phyloP scores from a whole-genome alignment of 768 basidiomycete species.

The Hericium coralloides region DNA sequence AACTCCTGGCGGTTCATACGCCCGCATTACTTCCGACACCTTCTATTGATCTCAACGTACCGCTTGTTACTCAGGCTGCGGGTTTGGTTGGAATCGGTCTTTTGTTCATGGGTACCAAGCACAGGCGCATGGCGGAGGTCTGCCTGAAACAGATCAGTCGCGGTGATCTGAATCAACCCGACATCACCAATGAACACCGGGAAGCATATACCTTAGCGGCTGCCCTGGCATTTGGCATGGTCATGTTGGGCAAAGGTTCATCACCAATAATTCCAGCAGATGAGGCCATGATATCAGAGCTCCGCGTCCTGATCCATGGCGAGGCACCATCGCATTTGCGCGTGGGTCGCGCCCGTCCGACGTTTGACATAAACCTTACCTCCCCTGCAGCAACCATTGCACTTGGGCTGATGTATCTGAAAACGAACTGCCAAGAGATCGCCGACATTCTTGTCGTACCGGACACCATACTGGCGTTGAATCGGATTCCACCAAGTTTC shows the following conservation, averaged over 20 bases:
- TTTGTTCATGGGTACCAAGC: slow-evolving; percentile 80
- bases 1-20: slow-evolving; percentile 86
- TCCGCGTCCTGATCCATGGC: slow-evolving; percentile 73
- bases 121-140: slow-evolving; percentile 89
- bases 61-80: slow-evolving; percentile 83
- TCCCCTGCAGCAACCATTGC: slow-evolving; percentile 89
- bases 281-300: slow-evolving; percentile 50
- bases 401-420: slow-evolving; percentile 87
- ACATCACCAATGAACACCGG: slow-evolving; percentile 79
- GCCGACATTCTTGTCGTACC: slow-evolving; percentile 83
- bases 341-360: slow-evolving; percentile 29
- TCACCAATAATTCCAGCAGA: slow-evolving; percentile 60
- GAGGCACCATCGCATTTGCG: slow-evolving; percentile 37
- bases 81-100: slow-evolving; percentile 84
- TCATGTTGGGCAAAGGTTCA: slow-evolving; percentile 87
- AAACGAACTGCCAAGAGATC: slow-evolving; percentile 75
- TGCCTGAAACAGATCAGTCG: slow-evolving; percentile 79
- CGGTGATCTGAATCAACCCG: slow-evolving; percentile 68
- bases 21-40: slow-evolving; percentile 87
- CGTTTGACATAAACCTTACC: slow-evolving; percentile 83
- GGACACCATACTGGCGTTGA: slow-evolving; percentile 66
- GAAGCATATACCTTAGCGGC: slow-evolving; percentile 89
- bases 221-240: slow-evolving; percentile 89
- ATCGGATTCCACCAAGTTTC: slow-evolving; percentile 83
- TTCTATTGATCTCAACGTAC: slow-evolving; percentile 81